phyloP scores from a whole-genome alignment of 306 rosid genomes.

The Pueraria montana region DNA sequence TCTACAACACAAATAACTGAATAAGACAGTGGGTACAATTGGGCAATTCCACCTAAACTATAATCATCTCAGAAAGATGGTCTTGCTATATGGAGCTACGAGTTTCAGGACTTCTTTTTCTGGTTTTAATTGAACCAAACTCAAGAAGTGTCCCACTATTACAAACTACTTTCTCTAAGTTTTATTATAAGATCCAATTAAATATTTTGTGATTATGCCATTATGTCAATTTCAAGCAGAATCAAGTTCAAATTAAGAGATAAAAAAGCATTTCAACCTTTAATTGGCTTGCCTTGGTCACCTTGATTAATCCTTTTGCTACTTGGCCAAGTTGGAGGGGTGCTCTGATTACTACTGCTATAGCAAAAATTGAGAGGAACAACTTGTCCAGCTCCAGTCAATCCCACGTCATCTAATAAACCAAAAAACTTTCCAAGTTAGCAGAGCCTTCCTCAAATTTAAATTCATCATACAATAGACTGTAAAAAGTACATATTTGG shows the following conservation, averaged over 20 bases:
- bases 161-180: neutral
- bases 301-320: slow-evolving; percentile 57
- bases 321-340: slow-evolving; percentile 54
- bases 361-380: slow-evolving; percentile 64
- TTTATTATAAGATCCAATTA: neutral
- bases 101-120: neutral
- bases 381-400: slow-evolving; percentile 55
- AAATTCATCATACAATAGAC: slow-evolving; percentile 14
- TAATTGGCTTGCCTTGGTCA: slow-evolving; percentile 51
- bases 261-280: slow-evolving; percentile 59
- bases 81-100: neutral
- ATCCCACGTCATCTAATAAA: slow-evolving; percentile 61
- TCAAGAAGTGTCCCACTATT: neutral
- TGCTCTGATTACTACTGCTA: slow-evolving; percentile 79
- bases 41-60: slow-evolving; percentile 12
- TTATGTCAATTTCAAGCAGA: slow-evolving; percentile 31
- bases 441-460: neutral
- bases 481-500: neutral
- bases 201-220: neutral
- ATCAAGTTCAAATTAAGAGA: slow-evolving; percentile 12
- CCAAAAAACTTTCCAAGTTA: slow-evolving; percentile 36
- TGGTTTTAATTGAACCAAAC: neutral
- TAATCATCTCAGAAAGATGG: neutral
- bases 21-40: neutral
- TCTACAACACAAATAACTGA: slow-evolving; percentile 14